Conservation (phyloP, 495 filamentous ascomycete genomes). For the Podospora pseudocomata region DNA sequence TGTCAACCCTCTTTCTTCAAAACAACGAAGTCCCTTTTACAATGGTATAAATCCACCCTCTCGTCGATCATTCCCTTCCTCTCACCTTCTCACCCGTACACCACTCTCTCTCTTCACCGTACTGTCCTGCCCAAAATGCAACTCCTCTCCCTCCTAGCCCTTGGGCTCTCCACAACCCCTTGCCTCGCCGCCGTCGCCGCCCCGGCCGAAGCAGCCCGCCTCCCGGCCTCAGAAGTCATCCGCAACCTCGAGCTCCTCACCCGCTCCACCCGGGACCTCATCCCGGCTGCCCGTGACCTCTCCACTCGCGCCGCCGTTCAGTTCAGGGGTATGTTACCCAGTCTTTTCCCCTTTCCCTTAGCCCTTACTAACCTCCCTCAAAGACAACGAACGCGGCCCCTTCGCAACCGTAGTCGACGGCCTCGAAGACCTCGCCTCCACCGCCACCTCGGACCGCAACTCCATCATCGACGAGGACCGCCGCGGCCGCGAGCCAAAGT, state of each 20-base stretch:
- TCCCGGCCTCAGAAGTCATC: neutral
- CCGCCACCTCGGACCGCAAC: neutral
- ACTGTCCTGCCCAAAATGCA: neutral
- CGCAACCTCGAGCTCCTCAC: constrained; percentile 2
- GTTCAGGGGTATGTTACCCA: neutral
- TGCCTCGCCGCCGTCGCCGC: neutral
- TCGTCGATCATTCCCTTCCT: neutral
- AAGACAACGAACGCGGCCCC: neutral
- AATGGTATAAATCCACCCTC: neutral
- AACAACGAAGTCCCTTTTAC: neutral
- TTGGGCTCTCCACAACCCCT: neutral
- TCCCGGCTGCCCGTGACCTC: neutral
- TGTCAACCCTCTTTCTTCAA: neutral
- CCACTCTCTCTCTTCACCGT: neutral
- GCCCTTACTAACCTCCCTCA: no score
- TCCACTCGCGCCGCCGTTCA: neutral
- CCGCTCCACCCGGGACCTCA: neutral
- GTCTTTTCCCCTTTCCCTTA: no score
- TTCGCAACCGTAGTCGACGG: neutral
- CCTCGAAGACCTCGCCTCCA: neutral
- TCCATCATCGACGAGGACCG: neutral
- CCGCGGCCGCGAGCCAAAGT: neutral
- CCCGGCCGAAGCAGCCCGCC: neutral
- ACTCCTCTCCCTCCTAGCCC: neutral
- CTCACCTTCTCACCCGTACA: neutral